These are phyloP conservation scores for Apophysomyces variabilis DNA, from an alignment of 371 early-diverging fungal genomes.

Conservation along the genomic window DNA sequence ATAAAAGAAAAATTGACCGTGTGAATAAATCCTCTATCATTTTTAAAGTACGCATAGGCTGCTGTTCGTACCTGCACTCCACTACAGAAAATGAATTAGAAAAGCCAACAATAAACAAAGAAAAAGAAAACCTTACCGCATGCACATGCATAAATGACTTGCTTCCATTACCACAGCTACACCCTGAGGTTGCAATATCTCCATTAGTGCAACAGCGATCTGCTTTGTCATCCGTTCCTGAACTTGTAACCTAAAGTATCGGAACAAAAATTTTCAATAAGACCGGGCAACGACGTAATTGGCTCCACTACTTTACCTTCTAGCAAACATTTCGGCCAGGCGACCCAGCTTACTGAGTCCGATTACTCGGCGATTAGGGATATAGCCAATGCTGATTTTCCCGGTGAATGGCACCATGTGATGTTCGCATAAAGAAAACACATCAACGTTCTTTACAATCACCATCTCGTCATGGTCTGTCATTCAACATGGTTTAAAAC, in stretches of 20 bases:
- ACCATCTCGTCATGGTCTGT: conserved; percentile 98
- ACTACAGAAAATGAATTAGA: conserved; percentile 26
- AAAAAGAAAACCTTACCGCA: conserved; percentile 30
- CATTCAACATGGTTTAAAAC: conserved; percentile 23
- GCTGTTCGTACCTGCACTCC: conserved; percentile 47
- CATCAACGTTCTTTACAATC: conserved; percentile 93
- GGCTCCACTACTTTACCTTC: conserved; percentile 43
- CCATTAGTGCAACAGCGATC: conserved; percentile 89
- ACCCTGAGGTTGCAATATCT: conserved; percentile 93
- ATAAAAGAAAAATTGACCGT: conserved; percentile 32
- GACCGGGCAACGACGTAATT: neutral
- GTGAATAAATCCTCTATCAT: neutral
- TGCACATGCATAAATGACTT: conserved; percentile 63
- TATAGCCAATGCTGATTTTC: conserved; percentile 95
- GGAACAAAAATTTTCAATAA: neutral
- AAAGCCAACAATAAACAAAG: conserved; percentile 2
- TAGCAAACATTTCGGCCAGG: conserved; percentile 96
- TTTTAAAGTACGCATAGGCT: neutral
- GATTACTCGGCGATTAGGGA: conserved; percentile 93
- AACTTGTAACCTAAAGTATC: conserved; percentile 81
- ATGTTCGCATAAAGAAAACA: conserved; percentile 97
- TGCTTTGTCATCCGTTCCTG: conserved; percentile 98
- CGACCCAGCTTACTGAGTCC: conserved; percentile 97
- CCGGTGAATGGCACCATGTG: conserved; percentile 98
- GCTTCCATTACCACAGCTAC: conserved; percentile 98